phyloP scores from a whole-genome alignment of 1,284 basidiomycete species.

The Cutaneotrichosporon cutaneum region DNA sequence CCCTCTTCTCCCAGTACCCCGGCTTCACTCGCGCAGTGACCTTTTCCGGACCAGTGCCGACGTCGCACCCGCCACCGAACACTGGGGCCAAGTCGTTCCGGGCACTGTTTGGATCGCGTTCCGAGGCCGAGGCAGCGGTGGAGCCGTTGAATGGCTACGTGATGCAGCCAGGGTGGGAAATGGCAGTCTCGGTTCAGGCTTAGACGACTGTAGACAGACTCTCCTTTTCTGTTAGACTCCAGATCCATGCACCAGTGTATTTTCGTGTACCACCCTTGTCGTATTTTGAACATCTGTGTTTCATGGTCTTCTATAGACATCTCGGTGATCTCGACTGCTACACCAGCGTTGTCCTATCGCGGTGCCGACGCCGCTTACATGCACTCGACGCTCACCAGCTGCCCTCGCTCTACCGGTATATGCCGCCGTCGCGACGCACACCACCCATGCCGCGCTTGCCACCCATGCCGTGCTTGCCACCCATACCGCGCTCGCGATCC shows the following conservation, averaged over 20 bases:
- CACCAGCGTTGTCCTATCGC: too few relatives aligned
- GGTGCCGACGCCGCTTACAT: too few relatives aligned
- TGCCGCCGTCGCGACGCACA: too few relatives aligned
- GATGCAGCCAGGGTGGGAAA: conserved; percentile 50
- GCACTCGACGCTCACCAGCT: too few relatives aligned
- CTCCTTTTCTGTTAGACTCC: too few relatives aligned
- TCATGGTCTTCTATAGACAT: too few relatives aligned
- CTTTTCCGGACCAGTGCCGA: conserved; percentile 29
- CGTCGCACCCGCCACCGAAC: conserved; percentile 39
- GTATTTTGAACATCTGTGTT: too few relatives aligned
- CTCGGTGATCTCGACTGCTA: too few relatives aligned
- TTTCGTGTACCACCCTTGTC: neutral
- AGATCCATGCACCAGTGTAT: neutral
- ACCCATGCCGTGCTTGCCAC: neutral
- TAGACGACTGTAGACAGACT: neutral
- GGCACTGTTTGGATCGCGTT: conserved; percentile 31
- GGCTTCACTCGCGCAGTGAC: conserved; percentile 37
- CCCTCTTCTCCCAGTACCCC: conserved; percentile 37
- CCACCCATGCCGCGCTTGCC: too few relatives aligned
- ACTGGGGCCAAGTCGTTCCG: conserved; percentile 38
- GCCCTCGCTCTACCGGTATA: too few relatives aligned
- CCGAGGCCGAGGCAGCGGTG: conserved; percentile 33
- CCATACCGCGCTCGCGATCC: neutral
- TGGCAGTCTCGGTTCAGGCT: conserved; percentile 37
- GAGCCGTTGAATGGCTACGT: conserved; percentile 38